Conservation (phyloP, 257 asterid genomes). For the Salvia splendens region DNA sequence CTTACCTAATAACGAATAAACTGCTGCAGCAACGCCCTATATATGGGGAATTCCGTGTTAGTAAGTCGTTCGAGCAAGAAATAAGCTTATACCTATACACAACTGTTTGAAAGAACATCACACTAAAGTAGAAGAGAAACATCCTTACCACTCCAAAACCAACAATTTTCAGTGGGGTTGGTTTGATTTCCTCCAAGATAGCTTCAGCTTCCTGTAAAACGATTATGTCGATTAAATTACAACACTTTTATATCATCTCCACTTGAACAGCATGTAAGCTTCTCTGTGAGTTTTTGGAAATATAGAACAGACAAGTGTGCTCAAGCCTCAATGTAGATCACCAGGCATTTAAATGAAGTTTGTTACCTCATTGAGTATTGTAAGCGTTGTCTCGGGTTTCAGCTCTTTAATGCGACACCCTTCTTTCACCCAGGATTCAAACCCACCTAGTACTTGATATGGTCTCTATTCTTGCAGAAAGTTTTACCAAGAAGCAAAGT, state of each 20-base stretch:
- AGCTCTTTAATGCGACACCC: conserved; percentile 76
- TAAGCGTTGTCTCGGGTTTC: conserved; percentile 76
- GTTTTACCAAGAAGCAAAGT: not conserved
- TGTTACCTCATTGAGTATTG: conserved; percentile 75
- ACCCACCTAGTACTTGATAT: conserved; percentile 82
- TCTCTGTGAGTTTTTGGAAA: not conserved
- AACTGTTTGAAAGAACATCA: not conserved
- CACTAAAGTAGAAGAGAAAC: conserved; percentile 3
- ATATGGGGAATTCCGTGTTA: conserved; percentile 26
- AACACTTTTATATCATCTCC: no score
- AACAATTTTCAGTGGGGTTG: conserved; percentile 66
- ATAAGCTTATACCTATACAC: conserved; percentile 1
- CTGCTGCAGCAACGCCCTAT: conserved; percentile 61
- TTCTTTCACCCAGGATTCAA: conserved; percentile 75
- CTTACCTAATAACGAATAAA: conserved; percentile 60
- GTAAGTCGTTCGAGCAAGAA: not conserved
- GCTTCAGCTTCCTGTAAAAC: conserved; percentile 83
- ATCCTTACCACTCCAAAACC: conserved; percentile 65
- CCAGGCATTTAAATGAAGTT: not conserved
- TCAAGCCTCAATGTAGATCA: not conserved
- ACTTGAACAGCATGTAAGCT: not conserved
- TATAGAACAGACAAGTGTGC: not conserved
- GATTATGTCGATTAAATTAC: conserved; percentile 9
- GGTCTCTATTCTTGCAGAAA: conserved; percentile 50
- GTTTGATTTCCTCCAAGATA: conserved; percentile 77